Evolutionary conservation across 2,329 filamentous ascomycete genomes (phyloP), one percentile per base, ranked within the genome.

Genomic region (Fusarium siculi): DNA sequence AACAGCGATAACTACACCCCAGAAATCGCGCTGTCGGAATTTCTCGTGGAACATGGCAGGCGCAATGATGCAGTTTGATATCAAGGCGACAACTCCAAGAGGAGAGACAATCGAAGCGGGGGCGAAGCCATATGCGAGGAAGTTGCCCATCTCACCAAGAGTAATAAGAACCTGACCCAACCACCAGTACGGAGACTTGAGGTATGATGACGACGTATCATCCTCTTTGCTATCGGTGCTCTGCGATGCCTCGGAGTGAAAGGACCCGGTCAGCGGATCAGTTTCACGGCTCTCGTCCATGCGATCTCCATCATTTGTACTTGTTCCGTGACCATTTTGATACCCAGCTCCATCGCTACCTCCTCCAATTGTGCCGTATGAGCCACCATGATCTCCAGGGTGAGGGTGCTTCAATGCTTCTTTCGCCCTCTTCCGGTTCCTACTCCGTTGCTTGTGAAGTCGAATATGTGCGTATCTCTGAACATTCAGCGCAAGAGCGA

Each of bases 101-200:
- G 96, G 96, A 39, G 95, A 98, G 46, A 99, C 96, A 77, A 99
- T 98, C 19, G 96, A 98, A 12, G 96, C 96, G 7, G 96, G 96
- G 36, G 96, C 96, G 81, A 99, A 99, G 30, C 96, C 96, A 79
- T 99, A 99, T 1, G 96, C 96, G 72, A 99, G 85, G 79, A 99
- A 99, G 81, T 99, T 99, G 57, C 96, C 96, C 79, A 93, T 92
- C 84, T 99, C 96, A 64, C 96, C 96, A 30, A 97, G 85, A 2
- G 92, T 94, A 90, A 99, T 99, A 67, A 99, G 87, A 21, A 97
- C 88, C 74, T 98, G 96, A 25, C 96, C 96, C 37, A 92, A 84
- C 96, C 96, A 99, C 96, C 96, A 99, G 80, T 96, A 98, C 3
- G 95, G 94, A 40, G 95, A 97, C 73, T 90, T 91, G 67, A 99